phyloP scores from a whole-genome alignment of 148 eudicot species.

The Drosera capensis region DNA sequence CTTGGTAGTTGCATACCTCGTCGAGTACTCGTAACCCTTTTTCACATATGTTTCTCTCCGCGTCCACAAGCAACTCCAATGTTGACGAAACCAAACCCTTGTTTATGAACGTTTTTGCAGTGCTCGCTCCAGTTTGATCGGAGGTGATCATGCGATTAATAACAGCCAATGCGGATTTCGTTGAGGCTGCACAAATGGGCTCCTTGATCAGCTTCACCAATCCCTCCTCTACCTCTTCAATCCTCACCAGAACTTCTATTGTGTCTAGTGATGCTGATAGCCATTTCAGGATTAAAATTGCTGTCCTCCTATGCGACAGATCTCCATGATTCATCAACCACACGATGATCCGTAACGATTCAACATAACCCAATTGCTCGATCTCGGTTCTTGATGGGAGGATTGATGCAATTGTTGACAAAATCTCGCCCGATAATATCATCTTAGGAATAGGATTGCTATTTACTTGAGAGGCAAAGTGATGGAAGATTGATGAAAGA shows the following conservation, averaged over 20 bases:
- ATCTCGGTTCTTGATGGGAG: slow-evolving; percentile 19
- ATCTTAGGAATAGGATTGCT: slow-evolving; percentile 11
- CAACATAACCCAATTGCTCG: slow-evolving; percentile 13
- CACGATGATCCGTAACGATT: slow-evolving; percentile 24
- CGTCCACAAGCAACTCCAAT: slow-evolving; percentile 48
- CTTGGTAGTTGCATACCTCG: slow-evolving; percentile 17
- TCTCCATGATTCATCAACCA: slow-evolving; percentile 35
- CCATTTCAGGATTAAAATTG: slow-evolving; percentile 30
- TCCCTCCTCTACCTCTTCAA: slow-evolving; percentile 33
- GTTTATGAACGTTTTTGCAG: not conserved
- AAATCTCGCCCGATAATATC: slow-evolving; percentile 24
- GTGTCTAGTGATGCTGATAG: slow-evolving; percentile 11
- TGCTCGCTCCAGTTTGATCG: not conserved
- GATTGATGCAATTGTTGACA: slow-evolving; percentile 21
- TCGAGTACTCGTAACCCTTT: slow-evolving; percentile 49
- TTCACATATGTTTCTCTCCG: slow-evolving; percentile 42
- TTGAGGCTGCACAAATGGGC: slow-evolving; percentile 41
- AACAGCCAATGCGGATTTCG: slow-evolving; percentile 41
- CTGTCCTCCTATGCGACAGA: slow-evolving; percentile 29
- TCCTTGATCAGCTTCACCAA: slow-evolving; percentile 44
- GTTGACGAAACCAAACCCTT: slow-evolving; percentile 29
- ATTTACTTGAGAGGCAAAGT: slow-evolving; percentile 16
- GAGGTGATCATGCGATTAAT: slow-evolving; percentile 31
- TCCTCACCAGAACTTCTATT: slow-evolving; percentile 8
- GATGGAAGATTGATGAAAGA: slow-evolving; percentile 22